Conservation (phyloP, 228 moss, liverwort and hornwort genomes). For the Sphagnum fallax region DNA sequence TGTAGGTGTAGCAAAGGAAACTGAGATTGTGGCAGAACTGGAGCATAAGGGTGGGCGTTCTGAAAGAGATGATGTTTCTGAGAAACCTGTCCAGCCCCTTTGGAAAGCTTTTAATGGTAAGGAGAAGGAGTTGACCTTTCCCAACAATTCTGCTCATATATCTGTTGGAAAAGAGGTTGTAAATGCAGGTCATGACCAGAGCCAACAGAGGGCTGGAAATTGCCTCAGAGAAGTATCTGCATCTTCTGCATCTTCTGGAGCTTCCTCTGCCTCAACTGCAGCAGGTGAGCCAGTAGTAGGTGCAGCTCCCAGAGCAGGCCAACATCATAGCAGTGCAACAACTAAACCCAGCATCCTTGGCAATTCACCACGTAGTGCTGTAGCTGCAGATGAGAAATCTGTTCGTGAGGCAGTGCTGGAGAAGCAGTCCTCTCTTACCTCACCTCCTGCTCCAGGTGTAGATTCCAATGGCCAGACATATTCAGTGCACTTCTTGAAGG, state of each 20-base stretch:
- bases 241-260: conserved; percentile 20
- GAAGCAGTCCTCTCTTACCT: conserved; percentile 14
- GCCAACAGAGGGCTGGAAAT: conserved; percentile 37
- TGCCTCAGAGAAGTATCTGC: conserved; percentile 31
- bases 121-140: conserved; percentile 10
- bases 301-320: conserved; percentile 15
- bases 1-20: background rate
- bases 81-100: conserved; percentile 23
- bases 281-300: conserved; percentile 3
- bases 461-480: conserved; percentile 44
- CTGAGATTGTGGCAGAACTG: background rate
- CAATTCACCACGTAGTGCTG: conserved; percentile 27
- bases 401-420: conserved; percentile 33
- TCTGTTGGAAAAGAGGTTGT: conserved; percentile 29
- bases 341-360: conserved; percentile 42
- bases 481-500: conserved; percentile 34
- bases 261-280: conserved; percentile 15
- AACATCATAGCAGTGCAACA: conserved; percentile 2
- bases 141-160: conserved; percentile 30
- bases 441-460: conserved; percentile 21
- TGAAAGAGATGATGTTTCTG: conserved; percentile 14
- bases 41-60: conserved; percentile 11
- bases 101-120: conserved; percentile 27
- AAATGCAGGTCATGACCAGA: background rate
- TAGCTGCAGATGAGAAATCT: conserved; percentile 11